These are phyloP conservation scores for Geotrichum phurueaensis DNA, from an alignment of 1,139 yeast species.

Conservation along the genomic window DNA sequence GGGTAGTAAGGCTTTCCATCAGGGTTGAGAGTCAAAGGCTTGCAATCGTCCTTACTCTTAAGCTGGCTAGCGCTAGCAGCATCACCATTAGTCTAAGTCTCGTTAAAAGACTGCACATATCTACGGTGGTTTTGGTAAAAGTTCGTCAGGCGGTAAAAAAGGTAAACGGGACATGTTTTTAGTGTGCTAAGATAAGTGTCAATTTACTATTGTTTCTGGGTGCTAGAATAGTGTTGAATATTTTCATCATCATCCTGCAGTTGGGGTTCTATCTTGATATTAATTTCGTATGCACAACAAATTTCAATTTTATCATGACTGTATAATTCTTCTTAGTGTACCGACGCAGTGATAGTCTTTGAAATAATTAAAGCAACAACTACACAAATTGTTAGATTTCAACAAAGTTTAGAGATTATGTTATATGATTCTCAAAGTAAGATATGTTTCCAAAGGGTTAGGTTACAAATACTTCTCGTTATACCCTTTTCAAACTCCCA, in stretches of 20 bases:
- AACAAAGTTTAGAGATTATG: too few relatives aligned
- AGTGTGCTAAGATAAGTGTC: too few relatives aligned
- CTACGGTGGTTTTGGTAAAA: slow-evolving; percentile 93
- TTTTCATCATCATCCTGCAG: too few relatives aligned
- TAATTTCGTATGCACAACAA: too few relatives aligned
- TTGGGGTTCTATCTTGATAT: too few relatives aligned
- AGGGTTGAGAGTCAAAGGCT: slow-evolving; percentile 60
- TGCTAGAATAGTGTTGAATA: too few relatives aligned
- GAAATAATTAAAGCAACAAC: too few relatives aligned
- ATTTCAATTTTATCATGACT: too few relatives aligned
- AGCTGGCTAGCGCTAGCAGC: slow-evolving; percentile 51
- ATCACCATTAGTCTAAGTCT: slow-evolving; percentile 79
- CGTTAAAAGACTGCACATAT: slow-evolving; percentile 83
- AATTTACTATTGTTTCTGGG: too few relatives aligned
- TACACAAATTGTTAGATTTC: background rate
- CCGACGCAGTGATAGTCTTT: too few relatives aligned
- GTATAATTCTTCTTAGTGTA: too few relatives aligned
- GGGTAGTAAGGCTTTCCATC: slow-evolving; percentile 67
- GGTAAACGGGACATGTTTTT: slow-evolving; percentile 51
- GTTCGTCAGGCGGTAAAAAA: slow-evolving; percentile 74
- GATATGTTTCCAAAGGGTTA: background rate
- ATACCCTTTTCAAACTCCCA: background rate
- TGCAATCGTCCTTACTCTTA: slow-evolving; percentile 79
- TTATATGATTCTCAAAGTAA: background rate
- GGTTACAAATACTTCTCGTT: background rate